Conservation (phyloP, 176 grass and related monocot species). For the Ampelocalamus luodianensis region DNA sequence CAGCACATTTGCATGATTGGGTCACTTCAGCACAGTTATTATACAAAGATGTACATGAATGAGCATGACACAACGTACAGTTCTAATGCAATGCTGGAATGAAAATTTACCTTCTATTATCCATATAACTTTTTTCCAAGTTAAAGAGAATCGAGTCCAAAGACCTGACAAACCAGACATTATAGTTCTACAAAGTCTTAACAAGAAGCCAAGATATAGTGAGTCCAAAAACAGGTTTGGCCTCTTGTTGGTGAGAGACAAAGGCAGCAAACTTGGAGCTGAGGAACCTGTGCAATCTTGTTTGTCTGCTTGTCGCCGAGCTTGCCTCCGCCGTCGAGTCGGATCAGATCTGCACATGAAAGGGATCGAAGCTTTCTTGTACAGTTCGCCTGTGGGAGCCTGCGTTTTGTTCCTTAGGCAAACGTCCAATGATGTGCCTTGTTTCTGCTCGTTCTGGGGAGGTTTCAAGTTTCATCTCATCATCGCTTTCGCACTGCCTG, state of each 20-base stretch:
- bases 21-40: neutral
- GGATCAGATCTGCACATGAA: neutral
- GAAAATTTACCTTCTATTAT: neutral
- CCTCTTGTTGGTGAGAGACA: neutral
- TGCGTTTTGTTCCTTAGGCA: neutral
- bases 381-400: neutral
- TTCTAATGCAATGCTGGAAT: neutral
- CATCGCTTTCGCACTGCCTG: neutral
- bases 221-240: neutral
- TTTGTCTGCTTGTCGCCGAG: neutral
- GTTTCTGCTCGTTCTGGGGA: neutral
- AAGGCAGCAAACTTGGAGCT: neutral
- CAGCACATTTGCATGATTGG: neutral
- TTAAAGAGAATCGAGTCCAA: neutral
- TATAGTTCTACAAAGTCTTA: no score
- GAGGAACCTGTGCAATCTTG: neutral
- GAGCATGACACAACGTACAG: neutral
- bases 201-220: neutral
- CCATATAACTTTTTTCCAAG: neutral
- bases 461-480: neutral
- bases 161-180: neutral
- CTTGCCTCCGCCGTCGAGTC: neutral
- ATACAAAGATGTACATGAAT: neutral
- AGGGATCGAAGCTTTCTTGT: neutral
- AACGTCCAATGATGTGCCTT: neutral